These are phyloP conservation scores for Collybia mongolica DNA, from an alignment of 768 basidiomycete genomes.

Conservation along the genomic window DNA sequence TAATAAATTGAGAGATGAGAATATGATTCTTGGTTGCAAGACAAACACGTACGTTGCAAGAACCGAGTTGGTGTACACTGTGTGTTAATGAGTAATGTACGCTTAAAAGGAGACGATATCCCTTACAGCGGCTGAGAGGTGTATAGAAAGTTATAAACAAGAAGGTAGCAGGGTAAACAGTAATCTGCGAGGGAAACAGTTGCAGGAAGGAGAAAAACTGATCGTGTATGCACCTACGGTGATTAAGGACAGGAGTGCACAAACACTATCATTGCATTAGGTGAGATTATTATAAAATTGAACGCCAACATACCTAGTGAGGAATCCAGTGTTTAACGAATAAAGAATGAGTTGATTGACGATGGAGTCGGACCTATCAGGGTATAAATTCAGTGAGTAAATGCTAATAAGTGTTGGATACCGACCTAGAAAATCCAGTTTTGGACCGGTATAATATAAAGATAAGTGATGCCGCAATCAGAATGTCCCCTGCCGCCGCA, in stretches of 20 bases:
- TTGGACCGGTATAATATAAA: constrained; percentile 6
- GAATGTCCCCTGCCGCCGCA: constrained; percentile 9
- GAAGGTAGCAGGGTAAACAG: constrained; percentile 4
- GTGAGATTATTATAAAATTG: not conserved
- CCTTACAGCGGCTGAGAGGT: constrained; percentile 6
- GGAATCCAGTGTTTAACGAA: constrained; percentile 10
- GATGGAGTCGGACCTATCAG: constrained; percentile 10
- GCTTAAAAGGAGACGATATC: not conserved
- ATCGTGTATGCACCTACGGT: not conserved
- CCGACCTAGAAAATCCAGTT: constrained; percentile 11
- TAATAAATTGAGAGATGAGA: not conserved
- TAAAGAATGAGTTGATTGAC: constrained; percentile 13
- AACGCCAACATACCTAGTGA: constrained; percentile 6
- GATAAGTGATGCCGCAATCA: constrained; percentile 7
- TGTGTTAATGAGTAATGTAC: not conserved
- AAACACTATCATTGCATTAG: constrained; percentile 3
- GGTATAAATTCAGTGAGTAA: not conserved
- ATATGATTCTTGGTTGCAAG: not conserved
- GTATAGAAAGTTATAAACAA: constrained; percentile 9
- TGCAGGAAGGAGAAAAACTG: not conserved
- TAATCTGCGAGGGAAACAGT: constrained; percentile 1
- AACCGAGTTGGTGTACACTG: constrained; percentile 12
- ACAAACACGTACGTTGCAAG: constrained; percentile 7
- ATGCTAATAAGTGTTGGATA: not conserved
- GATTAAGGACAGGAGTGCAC: constrained; percentile 8